Conservation (phyloP, 257 asterid species). For the Hygrophila difformis region DNA sequence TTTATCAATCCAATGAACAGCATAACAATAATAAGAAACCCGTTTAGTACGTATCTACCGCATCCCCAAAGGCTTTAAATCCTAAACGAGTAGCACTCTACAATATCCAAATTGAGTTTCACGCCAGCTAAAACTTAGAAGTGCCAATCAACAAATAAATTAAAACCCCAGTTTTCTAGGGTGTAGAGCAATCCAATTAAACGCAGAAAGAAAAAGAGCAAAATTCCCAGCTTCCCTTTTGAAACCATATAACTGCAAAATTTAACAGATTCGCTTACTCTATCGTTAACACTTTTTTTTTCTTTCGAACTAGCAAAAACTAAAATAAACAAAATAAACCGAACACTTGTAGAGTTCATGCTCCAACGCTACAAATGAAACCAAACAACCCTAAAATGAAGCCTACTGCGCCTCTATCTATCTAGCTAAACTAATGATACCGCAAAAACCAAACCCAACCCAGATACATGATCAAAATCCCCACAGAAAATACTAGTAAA, state of each 20-base stretch:
- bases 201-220: too few relatives aligned
- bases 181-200: too few relatives aligned
- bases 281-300: too few relatives aligned
- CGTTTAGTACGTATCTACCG: too few relatives aligned
- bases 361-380: not conserved
- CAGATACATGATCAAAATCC: not conserved
- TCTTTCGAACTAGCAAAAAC: too few relatives aligned
- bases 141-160: slow-evolving; percentile 5
- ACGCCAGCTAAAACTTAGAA: slow-evolving; percentile 1
- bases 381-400: slow-evolving; percentile 6
- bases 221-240: too few relatives aligned
- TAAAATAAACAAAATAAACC: slow-evolving; percentile 3
- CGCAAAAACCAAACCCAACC: slow-evolving; percentile 16
- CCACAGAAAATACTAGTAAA: slow-evolving; percentile 1
- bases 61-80: too few relatives aligned
- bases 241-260: too few relatives aligned
- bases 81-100: slow-evolving; percentile 12
- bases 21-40: too few relatives aligned
- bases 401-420: slow-evolving; percentile 12
- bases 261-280: too few relatives aligned
- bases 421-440: slow-evolving; percentile 16
- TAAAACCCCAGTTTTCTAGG: slow-evolving; percentile 18
- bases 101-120: slow-evolving; percentile 9
- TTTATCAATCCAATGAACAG: too few relatives aligned
- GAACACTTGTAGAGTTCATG: slow-evolving; percentile 5